phyloP scores from a whole-genome alignment of 1,284 basidiomycete species.

The Inonotus obliquus region DNA sequence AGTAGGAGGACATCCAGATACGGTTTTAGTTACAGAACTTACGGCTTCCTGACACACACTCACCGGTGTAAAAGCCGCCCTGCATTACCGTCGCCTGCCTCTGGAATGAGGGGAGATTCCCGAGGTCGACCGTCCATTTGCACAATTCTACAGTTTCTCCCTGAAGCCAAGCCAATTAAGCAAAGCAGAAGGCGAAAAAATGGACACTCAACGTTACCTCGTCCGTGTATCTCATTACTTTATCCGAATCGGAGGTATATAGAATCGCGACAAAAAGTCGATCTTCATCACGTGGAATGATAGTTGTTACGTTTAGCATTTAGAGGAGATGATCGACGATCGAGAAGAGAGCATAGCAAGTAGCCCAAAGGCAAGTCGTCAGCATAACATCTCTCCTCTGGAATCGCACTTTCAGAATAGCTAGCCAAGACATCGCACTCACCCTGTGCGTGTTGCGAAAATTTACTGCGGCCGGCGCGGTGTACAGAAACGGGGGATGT shows the following conservation, averaged over 20 bases:
- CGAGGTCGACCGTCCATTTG: conserved; percentile 81
- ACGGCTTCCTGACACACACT: conserved; percentile 11
- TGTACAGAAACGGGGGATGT: conserved; percentile 15
- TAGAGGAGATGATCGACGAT: conserved; percentile 12
- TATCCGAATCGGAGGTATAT: conserved; percentile 69
- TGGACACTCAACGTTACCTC: conserved; percentile 40
- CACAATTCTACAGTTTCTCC: conserved; percentile 72
- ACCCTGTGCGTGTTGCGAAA: conserved; percentile 64
- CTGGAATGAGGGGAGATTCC: conserved; percentile 69
- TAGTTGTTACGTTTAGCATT: conserved; percentile 4
- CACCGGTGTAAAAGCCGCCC: conserved; percentile 76
- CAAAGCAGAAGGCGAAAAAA: conserved; percentile 5
- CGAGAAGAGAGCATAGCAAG: not conserved
- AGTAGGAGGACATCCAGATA: not conserved
- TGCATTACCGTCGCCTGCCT: conserved; percentile 50
- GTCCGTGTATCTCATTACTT: conserved; percentile 75
- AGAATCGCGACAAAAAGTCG: conserved; percentile 72
- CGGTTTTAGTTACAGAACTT: not conserved
- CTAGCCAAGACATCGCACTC: conserved; percentile 16
- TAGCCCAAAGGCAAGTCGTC: too few species aligned
- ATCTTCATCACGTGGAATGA: conserved; percentile 39
- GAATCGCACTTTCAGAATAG: not conserved
- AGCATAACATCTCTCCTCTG: too few species aligned
- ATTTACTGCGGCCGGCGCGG: conserved; percentile 50
- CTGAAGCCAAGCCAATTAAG: conserved; percentile 25